Conservation (phyloP, 73 alveolate species). For the Tetrahymena malaccensis region DNA sequence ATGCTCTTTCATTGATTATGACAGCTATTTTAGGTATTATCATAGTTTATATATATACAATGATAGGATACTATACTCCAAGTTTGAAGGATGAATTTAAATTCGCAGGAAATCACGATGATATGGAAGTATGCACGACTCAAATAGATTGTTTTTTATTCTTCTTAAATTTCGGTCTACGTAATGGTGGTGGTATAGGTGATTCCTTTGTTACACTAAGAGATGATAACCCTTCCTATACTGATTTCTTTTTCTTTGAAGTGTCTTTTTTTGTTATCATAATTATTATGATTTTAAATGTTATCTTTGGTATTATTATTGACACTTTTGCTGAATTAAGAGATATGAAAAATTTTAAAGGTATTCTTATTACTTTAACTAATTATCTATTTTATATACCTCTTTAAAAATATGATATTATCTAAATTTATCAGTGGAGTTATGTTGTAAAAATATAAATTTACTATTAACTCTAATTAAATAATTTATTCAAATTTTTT, state of each 20-base stretch:
- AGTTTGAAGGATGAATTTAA: conserved; percentile 14
- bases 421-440: no score
- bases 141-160: conserved; percentile 11
- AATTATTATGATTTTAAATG: conserved; percentile 63
- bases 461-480: no score
- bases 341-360: conserved; percentile 54
- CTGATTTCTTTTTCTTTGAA: conserved; percentile 58
- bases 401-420: no score
- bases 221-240: conserved; percentile 9
- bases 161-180: conserved; percentile 59
- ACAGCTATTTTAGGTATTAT: conserved; percentile 39
- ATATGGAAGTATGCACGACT: not conserved
- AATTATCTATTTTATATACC: not conserved
- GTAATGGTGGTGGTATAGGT: conserved; percentile 97
- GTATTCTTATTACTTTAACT: not conserved
- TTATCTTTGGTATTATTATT: conserved; percentile 75
- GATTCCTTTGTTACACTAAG: conserved; percentile 59
- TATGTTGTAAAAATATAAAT: no score
- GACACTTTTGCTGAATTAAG: conserved; percentile 85
- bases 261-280: conserved; percentile 69
- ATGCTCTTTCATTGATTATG: conserved; percentile 12
- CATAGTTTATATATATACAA: conserved; percentile 12
- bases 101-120: not conserved
- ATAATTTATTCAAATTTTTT: not conserved
- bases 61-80: conserved; percentile 12